A percentile compares a stretch with the other conserved stretches of the same genome.
phyloP scores from a whole-genome alignment of 371 early-diverging fungal species.

The Mucor sp. region DNA sequence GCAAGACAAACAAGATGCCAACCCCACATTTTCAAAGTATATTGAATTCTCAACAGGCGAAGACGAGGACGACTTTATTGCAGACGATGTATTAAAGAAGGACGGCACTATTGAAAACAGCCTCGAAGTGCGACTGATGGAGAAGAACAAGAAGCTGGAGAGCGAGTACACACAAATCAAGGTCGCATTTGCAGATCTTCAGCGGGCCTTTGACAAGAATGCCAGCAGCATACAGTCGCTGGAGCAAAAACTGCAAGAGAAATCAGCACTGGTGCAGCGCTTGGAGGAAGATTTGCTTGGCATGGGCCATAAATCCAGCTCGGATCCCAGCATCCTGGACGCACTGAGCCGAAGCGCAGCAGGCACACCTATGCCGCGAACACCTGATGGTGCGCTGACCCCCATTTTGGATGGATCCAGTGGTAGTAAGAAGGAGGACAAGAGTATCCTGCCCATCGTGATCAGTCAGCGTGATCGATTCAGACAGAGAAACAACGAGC shows the following conservation, averaged over 20 bases:
- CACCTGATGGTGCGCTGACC: constrained; percentile 23
- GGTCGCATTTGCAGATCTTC: constrained; percentile 49
- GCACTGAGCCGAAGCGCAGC: constrained; percentile 25
- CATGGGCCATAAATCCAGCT: constrained; percentile 32
- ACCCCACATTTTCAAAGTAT: no score
- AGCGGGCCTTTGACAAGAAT: constrained; percentile 37
- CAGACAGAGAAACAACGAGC: constrained; percentile 78
- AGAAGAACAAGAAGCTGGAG: constrained; percentile 83
- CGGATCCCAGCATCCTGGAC: constrained; percentile 11
- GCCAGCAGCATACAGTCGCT: constrained; percentile 31
- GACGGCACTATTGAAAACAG: constrained; percentile 36
- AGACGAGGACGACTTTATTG: constrained; percentile 50
- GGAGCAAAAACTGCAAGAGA: constrained; percentile 42
- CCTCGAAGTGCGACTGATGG: constrained; percentile 75
- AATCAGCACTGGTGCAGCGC: constrained; percentile 59
- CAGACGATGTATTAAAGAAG: constrained; percentile 40
- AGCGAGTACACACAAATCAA: constrained; percentile 73
- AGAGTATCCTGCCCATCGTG: constrained; percentile 80
- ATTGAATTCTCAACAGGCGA: constrained; percentile 54
- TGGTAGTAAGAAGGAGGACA: constrained; percentile 37
- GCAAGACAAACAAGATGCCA: no score
- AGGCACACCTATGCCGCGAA: constrained; percentile 10
- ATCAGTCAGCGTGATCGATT: constrained; percentile 91
- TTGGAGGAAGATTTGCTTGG: constrained; percentile 78
- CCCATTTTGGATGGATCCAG: constrained; percentile 12